These are phyloP conservation scores for Mercurialis annua DNA, from an alignment of 345 rosid species.

Conservation along the genomic window DNA sequence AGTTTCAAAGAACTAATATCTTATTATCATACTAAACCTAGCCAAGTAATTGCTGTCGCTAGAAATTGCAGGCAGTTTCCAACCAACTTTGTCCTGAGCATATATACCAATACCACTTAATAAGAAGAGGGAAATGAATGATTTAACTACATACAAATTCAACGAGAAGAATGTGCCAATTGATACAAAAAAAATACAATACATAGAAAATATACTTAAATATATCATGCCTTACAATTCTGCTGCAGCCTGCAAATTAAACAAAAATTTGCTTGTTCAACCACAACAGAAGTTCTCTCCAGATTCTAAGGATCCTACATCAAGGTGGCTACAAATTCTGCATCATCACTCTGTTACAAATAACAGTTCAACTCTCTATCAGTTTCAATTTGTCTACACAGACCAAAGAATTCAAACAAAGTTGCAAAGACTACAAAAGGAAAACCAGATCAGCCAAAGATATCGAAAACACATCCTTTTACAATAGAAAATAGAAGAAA, in stretches of 20 bases:
- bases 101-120: background rate
- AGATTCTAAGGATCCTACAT: background rate
- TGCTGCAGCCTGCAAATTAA: conserved; percentile 10
- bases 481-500: background rate
- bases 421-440: background rate
- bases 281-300: conserved; percentile 10
- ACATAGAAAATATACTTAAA: conserved; percentile 11
- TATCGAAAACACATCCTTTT: background rate
- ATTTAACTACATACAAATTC: conserved; percentile 13
- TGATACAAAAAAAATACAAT: conserved; percentile 18
- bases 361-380: background rate
- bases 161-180: conserved; percentile 2
- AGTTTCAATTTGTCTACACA: background rate
- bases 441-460: background rate
- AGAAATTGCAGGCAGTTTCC: no score
- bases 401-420: background rate
- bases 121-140: background rate
- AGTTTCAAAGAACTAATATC: no score
- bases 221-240: background rate
- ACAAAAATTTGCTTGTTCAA: conserved; percentile 1
- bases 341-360: background rate
- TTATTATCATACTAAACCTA: no score
- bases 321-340: background rate
- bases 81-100: no score
- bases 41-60: no score